Evolutionary conservation across 1,139 yeast genomes (phyloP).

Genomic region (Pichia sp.): DNA sequence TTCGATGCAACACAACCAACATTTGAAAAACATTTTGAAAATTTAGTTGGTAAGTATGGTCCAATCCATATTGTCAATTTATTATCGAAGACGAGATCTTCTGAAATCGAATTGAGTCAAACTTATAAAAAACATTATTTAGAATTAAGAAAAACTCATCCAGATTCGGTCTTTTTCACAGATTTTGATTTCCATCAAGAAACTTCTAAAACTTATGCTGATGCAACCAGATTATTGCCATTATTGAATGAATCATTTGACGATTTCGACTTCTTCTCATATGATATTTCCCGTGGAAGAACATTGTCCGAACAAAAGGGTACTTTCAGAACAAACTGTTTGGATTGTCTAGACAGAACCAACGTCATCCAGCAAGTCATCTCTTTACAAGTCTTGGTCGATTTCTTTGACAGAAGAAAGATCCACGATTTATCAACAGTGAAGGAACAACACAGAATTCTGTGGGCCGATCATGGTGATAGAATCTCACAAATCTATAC

Average conservation of each 20-base stretch:
- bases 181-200: constrained; percentile 95
- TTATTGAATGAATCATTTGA: constrained; percentile 61
- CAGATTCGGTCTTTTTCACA: constrained; percentile 58
- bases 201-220: constrained; percentile 82
- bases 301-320: constrained; percentile 75
- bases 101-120: constrained; percentile 70
- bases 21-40: constrained; percentile 76
- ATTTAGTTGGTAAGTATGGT: constrained; percentile 73
- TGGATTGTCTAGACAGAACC: constrained; percentile 94
- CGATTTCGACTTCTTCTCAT: constrained; percentile 79
- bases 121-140: constrained; percentile 60
- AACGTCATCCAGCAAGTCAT: constrained; percentile 90
- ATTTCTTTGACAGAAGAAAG: constrained; percentile 49
- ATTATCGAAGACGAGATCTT: constrained; percentile 66
- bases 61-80: constrained; percentile 84
- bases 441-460: constrained; percentile 64
- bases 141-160: constrained; percentile 32
- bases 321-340: constrained; percentile 86
- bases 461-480: constrained; percentile 99
- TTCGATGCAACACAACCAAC: constrained; percentile 91
- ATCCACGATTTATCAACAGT: constrained; percentile 46
- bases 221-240: constrained; percentile 72
- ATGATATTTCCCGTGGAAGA: constrained; percentile 48
- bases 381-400: constrained; percentile 62
- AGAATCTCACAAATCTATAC: constrained; percentile 96